phyloP scores from a whole-genome alignment of 106 monocot genomes.

The Xerophyta viscosa region DNA sequence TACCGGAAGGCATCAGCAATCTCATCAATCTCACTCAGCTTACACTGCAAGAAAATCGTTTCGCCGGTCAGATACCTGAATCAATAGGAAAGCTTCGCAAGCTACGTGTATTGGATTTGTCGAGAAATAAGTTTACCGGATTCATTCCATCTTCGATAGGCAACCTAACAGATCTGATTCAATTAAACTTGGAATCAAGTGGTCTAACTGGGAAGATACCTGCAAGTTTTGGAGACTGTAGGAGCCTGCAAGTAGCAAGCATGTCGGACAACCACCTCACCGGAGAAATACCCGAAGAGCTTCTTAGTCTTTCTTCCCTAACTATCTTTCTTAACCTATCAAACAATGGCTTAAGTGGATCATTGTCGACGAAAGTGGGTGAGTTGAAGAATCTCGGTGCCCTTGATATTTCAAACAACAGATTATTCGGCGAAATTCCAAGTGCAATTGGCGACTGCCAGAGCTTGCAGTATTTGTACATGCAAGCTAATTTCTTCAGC shows the following conservation, averaged over 20 bases:
- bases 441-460: constrained; percentile 1
- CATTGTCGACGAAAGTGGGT: background rate
- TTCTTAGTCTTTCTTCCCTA: background rate
- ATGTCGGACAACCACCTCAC: background rate
- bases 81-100: background rate
- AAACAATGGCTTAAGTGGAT: constrained; percentile 1
- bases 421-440: constrained; percentile 6
- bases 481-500: background rate
- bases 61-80: constrained; percentile 3
- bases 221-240: background rate
- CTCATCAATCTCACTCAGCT: background rate
- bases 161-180: constrained; percentile 7
- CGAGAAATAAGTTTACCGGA: background rate
- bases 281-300: constrained; percentile 1
- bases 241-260: background rate
- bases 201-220: constrained; percentile 10
- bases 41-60: background rate
- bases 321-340: background rate
- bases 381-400: background rate
- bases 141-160: constrained; percentile 1
- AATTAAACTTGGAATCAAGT: constrained; percentile 6
- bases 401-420: constrained; percentile 5
- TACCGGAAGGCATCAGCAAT: constrained; percentile 3
- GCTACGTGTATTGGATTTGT: background rate
- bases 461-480: background rate